Percentiles rank a stretch among this genome's conserved stretches.
phyloP scores from a whole-genome alignment of 1,284 basidiomycete species.

The Neolentinus lepideus region DNA sequence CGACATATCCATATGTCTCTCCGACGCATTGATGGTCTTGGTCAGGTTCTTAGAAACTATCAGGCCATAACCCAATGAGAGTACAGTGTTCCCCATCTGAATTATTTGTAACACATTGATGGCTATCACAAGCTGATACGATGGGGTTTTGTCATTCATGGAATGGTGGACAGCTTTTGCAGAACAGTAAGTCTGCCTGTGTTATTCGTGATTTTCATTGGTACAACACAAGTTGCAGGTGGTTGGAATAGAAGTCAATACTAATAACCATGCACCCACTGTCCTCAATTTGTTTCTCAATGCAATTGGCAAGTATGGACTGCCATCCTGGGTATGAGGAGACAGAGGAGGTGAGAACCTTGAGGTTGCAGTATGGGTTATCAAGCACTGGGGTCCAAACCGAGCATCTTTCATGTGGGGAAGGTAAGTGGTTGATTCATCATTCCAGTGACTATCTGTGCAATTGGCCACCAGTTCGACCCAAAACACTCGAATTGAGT shows the following conservation, averaged over 20 bases:
- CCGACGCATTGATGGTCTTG: conserved; percentile 13
- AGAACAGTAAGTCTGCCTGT: conserved; percentile 23
- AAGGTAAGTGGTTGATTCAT: conserved; percentile 9
- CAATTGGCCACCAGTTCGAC: conserved; percentile 18
- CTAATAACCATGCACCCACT: conserved; percentile 30
- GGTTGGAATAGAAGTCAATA: conserved; percentile 24
- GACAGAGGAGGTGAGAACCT: conserved; percentile 23
- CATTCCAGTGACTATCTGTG: too few relatives aligned
- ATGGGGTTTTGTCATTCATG: conserved; percentile 46
- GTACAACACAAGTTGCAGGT: conserved; percentile 15
- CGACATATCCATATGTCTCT: conserved; percentile 8
- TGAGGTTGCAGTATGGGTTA: conserved; percentile 17
- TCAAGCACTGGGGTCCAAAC: conserved; percentile 14
- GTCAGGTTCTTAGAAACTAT: conserved; percentile 9
- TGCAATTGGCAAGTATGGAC: conserved; percentile 13
- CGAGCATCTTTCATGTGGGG: conserved; percentile 24
- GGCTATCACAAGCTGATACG: conserved; percentile 43
- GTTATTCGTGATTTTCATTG: conserved; percentile 3
- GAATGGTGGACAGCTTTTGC: conserved; percentile 34
- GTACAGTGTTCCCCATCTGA: conserved; percentile 27
- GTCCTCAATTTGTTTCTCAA: conserved; percentile 25
- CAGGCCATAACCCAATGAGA: conserved; percentile 15
- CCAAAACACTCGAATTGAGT: conserved; percentile 22
- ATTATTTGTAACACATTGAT: conserved; percentile 40
- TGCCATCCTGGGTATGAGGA: conserved; percentile 19